Evolutionary conservation across 2,329 filamentous ascomycete genomes (phyloP).

Genomic region (Stagonosporopsis vannaccii): DNA sequence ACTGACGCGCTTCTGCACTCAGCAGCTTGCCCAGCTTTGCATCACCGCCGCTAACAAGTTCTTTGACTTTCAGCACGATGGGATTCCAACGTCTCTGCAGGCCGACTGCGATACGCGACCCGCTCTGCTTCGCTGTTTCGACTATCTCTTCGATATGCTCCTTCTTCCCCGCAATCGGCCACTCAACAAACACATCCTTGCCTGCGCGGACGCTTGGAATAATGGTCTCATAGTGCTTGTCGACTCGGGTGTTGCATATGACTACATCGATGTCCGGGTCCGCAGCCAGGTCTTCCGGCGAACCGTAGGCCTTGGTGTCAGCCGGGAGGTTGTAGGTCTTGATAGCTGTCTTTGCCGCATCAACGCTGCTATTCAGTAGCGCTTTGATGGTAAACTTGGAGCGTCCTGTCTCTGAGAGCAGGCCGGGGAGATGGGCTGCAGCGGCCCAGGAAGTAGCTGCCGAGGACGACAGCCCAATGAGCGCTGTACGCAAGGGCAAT

Average conservation of each 20-base stretch:
- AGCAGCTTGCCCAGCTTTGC: constrained; percentile 50
- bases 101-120: constrained; percentile 55
- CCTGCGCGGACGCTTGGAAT: constrained; percentile 60
- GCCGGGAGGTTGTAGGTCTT: constrained; percentile 47
- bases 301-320: constrained; percentile 55
- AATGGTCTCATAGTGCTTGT: constrained; percentile 58
- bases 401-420: constrained; percentile 52
- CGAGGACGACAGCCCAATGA: constrained; percentile 65
- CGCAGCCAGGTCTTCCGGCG: constrained; percentile 53
- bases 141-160: constrained; percentile 32
- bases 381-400: constrained; percentile 55
- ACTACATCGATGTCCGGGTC: constrained; percentile 50
- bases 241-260: constrained; percentile 62
- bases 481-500: constrained; percentile 20
- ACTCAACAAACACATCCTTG: constrained; percentile 63
- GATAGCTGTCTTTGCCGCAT: constrained; percentile 53
- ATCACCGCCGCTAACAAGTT: constrained; percentile 40
- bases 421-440: constrained; percentile 66
- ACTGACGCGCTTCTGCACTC: constrained; percentile 31
- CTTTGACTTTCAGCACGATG: constrained; percentile 50
- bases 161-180: constrained; percentile 53
- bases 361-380: constrained; percentile 55
- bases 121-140: constrained; percentile 48
- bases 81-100: constrained; percentile 55
- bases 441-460: constrained; percentile 63